Conservation (phyloP, 768 basidiomycete genomes). For the Lactarius deliciosus region DNA sequence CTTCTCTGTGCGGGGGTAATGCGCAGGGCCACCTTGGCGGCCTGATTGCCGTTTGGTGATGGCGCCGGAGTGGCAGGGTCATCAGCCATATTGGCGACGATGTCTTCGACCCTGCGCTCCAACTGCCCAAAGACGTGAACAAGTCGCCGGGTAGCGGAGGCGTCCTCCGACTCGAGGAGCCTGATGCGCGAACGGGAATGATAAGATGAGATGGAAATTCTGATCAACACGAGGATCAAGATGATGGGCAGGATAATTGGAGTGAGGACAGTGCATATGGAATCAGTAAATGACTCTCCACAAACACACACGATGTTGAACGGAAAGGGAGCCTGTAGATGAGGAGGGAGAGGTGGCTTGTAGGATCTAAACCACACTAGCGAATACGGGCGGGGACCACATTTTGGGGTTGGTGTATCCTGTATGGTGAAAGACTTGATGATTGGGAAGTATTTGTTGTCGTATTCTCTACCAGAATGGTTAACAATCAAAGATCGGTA, state of each 20-base stretch:
- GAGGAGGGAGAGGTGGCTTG: constrained; percentile 19
- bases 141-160: constrained; percentile 49
- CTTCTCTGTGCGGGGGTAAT: constrained; percentile 57
- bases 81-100: constrained; percentile 60
- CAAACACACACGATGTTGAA: constrained; percentile 59
- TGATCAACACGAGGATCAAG: constrained; percentile 52
- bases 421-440: constrained; percentile 25
- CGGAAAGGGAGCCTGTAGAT: constrained; percentile 47
- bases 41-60: neutral
- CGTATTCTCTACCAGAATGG: constrained; percentile 12
- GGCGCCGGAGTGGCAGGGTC: constrained; percentile 23
- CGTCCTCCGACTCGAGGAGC: constrained; percentile 54
- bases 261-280: constrained; percentile 43
- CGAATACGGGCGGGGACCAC: neutral
- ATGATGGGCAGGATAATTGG: constrained; percentile 66
- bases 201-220: constrained; percentile 56
- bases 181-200: constrained; percentile 65
- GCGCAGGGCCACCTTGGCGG: constrained; percentile 34
- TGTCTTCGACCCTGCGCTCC: constrained; percentile 60
- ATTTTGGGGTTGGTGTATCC: constrained; percentile 16
- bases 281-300: neutral
- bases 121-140: constrained; percentile 55
- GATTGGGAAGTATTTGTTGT: constrained; percentile 26
- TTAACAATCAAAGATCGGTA: neutral
- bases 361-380: constrained; percentile 25